Percentiles rank a stretch among this genome's conserved stretches.
phyloP scores from a whole-genome alignment of 2,329 filamentous ascomycete species.

The Orbilia brochopaga region DNA sequence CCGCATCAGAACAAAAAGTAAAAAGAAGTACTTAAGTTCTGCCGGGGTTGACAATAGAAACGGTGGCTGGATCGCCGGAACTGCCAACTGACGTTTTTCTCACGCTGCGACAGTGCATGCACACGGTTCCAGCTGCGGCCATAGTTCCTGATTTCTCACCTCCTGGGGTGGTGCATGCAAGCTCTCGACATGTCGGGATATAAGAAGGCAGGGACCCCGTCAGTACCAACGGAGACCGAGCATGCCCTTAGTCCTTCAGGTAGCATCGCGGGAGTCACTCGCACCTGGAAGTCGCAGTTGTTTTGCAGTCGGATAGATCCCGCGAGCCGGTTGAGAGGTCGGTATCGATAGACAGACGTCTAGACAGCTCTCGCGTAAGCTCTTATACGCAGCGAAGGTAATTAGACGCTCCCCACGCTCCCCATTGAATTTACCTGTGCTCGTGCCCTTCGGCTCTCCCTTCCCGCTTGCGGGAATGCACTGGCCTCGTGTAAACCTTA shows the following conservation, averaged over 20 bases:
- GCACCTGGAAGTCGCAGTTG: background rate
- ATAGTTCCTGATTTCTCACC: slow-evolving; percentile 27
- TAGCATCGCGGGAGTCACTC: slow-evolving; percentile 13
- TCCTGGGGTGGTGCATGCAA: background rate
- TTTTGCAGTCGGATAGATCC: background rate
- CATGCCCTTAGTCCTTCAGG: slow-evolving; percentile 19
- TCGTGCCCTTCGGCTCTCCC: background rate
- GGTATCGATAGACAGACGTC: background rate
- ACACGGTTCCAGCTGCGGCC: slow-evolving; percentile 23
- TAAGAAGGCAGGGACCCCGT: slow-evolving; percentile 38
- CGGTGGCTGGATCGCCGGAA: slow-evolving; percentile 36
- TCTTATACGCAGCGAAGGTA: background rate
- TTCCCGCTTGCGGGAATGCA: too few relatives aligned
- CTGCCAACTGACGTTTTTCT: slow-evolving; percentile 46
- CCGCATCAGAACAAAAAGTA: slow-evolving; percentile 20
- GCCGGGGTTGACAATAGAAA: slow-evolving; percentile 24
- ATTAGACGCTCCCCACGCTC: background rate
- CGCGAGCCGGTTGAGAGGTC: background rate
- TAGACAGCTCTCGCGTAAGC: background rate
- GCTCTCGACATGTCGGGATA: slow-evolving; percentile 11
- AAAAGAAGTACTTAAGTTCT: slow-evolving; percentile 26
- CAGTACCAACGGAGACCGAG: background rate
- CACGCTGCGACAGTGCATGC: slow-evolving; percentile 9
- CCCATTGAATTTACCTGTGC: background rate
- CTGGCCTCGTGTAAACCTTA: too few relatives aligned